Conservation (phyloP, 306 rosid genomes). For the Cucumis hystrix region DNA sequence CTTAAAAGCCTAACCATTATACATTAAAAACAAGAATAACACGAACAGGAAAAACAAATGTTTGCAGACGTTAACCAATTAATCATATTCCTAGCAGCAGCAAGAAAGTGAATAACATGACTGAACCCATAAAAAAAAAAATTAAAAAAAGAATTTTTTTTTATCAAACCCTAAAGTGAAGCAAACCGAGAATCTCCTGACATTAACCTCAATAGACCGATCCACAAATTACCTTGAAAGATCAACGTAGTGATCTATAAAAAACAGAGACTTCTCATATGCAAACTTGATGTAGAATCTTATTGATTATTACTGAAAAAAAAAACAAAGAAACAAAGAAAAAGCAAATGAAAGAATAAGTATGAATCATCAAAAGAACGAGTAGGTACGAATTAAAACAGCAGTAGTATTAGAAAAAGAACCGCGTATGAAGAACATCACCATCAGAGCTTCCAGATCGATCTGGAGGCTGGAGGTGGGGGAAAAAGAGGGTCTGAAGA, state of each 20-base stretch:
- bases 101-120: neutral
- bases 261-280: neutral
- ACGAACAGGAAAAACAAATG: neutral
- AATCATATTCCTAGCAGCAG: neutral
- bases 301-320: neutral
- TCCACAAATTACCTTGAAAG: constrained; percentile 1
- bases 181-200: neutral
- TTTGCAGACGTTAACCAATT: constrained; percentile 2
- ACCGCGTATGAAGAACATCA: neutral
- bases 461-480: neutral
- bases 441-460: constrained; percentile 5
- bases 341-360: neutral
- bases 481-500: neutral
- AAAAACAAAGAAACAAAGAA: neutral
- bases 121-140: no score
- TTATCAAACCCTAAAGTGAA: constrained; percentile 3
- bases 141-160: no score
- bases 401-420: neutral
- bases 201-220: neutral
- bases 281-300: neutral
- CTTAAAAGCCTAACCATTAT: neutral
- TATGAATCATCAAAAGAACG: neutral
- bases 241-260: neutral
- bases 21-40: neutral
- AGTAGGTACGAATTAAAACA: neutral